Evolutionary conservation across 192 early-diverging fungal species (phyloP).

Genomic region (Coemansia aciculifera): DNA sequence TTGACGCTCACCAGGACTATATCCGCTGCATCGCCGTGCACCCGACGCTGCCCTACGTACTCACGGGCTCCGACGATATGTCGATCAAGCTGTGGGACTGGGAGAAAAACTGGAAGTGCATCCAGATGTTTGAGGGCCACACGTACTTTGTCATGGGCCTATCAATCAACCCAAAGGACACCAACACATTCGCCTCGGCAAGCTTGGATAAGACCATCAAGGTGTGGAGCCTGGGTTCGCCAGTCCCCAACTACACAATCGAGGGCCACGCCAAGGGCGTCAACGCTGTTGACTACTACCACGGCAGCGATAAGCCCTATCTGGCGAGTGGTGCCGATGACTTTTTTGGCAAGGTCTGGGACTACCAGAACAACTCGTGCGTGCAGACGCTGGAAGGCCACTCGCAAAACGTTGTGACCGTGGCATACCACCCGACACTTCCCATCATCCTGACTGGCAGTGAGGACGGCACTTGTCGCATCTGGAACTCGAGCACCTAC

Average conservation of each 20-base stretch:
- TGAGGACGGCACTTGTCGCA: conserved; percentile 91
- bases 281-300: conserved; percentile 98
- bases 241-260: conserved; percentile 93
- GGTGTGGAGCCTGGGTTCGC: conserved; percentile 94
- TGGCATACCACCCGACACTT: conserved; percentile 91
- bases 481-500: conserved; percentile 99
- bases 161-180: conserved; percentile 98
- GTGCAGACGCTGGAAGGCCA: conserved; percentile 99
- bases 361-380: conserved; percentile 99
- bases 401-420: conserved; percentile 88
- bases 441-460: conserved; percentile 95
- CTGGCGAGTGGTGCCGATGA: conserved; percentile 95
- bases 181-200: conserved; percentile 98
- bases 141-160: conserved; percentile 97
- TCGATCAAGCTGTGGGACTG: conserved; percentile 99
- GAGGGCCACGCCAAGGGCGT: conserved; percentile 98
- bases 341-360: conserved; percentile 95
- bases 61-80: conserved; percentile 97
- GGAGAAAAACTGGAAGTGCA: conserved; percentile 97
- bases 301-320: conserved; percentile 97
- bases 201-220: conserved; percentile 96
- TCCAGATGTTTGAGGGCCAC: conserved; percentile 97
- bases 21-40: conserved; percentile 96
- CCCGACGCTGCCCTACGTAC: conserved; percentile 89
- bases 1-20: conserved; percentile 97